Percentiles rank a stretch among this genome's conserved stretches.
These are phyloP conservation scores for Candida namnaoensis DNA, from an alignment of 805 yeast species.

Conservation along the genomic window DNA sequence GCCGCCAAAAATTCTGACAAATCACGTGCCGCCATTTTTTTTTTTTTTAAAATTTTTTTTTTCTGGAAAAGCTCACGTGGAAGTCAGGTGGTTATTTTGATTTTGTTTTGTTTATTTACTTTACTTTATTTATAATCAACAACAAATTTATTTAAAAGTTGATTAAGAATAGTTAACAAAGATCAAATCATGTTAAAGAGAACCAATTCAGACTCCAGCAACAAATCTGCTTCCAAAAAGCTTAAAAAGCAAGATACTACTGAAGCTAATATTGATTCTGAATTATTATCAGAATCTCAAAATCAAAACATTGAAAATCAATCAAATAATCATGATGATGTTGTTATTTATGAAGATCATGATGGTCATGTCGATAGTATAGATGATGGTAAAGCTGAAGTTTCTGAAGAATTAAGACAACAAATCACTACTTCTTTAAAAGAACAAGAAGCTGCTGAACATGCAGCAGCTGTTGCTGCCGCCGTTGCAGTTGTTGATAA, in stretches of 20 bases:
- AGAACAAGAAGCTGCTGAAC: not conserved
- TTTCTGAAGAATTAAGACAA: not conserved
- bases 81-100: not conserved
- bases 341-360: not conserved
- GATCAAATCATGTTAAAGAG: not conserved
- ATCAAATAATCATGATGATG: not conserved
- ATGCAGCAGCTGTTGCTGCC: conserved; percentile 1
- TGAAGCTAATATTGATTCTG: not conserved
- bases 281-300: not conserved
- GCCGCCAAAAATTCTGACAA: too few relatives aligned
- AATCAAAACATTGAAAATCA: not conserved
- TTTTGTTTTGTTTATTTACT: not conserved
- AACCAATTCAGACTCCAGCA: not conserved
- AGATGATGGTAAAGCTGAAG: not conserved
- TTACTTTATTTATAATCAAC: too few relatives aligned
- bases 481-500: not conserved
- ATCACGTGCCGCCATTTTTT: too few relatives aligned
- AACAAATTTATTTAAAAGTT: too few relatives aligned
- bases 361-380: not conserved
- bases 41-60: too few relatives aligned
- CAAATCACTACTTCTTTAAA: not conserved
- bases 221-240: not conserved
- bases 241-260: not conserved
- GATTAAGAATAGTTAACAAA: too few relatives aligned
- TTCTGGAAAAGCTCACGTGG: not conserved